Evolutionary conservation across 805 yeast species (phyloP).

Genomic region (Vanderwaltozyma verrucispora): DNA sequence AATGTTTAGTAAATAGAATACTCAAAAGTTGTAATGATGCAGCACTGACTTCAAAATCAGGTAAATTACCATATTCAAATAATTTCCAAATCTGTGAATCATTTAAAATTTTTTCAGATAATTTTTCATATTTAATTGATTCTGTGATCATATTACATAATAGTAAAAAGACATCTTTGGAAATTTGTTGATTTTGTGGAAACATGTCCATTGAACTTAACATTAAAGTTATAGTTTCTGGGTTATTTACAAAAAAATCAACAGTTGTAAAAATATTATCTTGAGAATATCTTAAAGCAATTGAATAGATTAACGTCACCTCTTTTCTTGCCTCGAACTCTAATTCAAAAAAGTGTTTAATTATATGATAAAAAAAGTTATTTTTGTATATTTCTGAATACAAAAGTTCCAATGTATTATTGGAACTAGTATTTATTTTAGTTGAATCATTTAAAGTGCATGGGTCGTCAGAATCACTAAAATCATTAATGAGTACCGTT

Average conservation of each 20-base stretch:
- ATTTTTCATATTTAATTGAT: conserved; percentile 65
- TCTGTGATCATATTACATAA: conserved; percentile 76
- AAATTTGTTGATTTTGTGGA: conserved; percentile 23
- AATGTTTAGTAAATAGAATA: conserved; percentile 61
- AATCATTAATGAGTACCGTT: conserved; percentile 52
- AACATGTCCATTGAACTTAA: conserved; percentile 34
- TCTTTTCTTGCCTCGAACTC: conserved; percentile 90
- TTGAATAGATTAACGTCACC: conserved; percentile 60
- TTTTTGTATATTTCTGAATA: conserved; percentile 70
- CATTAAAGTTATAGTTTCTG: conserved; percentile 51
- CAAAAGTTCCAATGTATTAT: conserved; percentile 40
- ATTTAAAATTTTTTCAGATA: conserved; percentile 48
- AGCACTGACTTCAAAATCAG: conserved; percentile 81
- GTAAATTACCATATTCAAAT: conserved; percentile 65
- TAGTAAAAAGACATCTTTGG: conserved; percentile 54
- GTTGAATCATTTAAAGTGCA: not conserved
- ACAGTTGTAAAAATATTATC: conserved; percentile 76
- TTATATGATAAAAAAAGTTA: conserved; percentile 55
- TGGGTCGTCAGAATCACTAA: conserved; percentile 24
- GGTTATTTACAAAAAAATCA: conserved; percentile 61
- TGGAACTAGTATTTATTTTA: too few relatives aligned
- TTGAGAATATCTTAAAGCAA: conserved; percentile 66
- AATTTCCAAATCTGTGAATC: conserved; percentile 69
- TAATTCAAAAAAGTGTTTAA: conserved; percentile 48
- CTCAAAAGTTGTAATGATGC: conserved; percentile 74